A percentile compares a stretch with the other conserved stretches of the same genome.
These are phyloP conservation scores for Chondrus crispus DNA, from an alignment of 23 red algal genomes.

Conservation along the genomic window DNA sequence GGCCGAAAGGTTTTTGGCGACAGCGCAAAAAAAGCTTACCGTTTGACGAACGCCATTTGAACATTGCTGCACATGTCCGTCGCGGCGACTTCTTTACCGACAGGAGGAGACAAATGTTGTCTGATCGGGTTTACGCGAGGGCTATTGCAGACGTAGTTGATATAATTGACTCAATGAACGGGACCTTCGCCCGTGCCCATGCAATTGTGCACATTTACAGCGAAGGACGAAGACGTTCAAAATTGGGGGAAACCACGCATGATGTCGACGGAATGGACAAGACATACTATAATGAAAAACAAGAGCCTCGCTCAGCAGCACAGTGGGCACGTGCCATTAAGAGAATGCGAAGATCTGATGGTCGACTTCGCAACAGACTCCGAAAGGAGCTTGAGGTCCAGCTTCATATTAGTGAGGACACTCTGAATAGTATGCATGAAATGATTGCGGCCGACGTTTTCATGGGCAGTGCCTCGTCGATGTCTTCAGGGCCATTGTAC, in stretches of 20 bases:
- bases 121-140: neutral
- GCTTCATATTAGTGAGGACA: slow-evolving; percentile 4
- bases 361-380: neutral
- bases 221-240: neutral
- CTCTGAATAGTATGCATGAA: slow-evolving; percentile 7
- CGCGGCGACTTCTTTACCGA: slow-evolving; percentile 35
- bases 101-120: neutral
- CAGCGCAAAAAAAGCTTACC: neutral
- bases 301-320: neutral
- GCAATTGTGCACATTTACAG: neutral
- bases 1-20: neutral
- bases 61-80: slow-evolving; percentile 18
- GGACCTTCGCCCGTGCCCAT: neutral
- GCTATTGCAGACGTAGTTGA: neutral
- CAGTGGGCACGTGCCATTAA: neutral
- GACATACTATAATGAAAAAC: neutral
- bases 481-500: neutral
- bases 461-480: neutral
- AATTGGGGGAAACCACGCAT: neutral
- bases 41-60: neutral
- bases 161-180: neutral
- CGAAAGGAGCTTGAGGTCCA: neutral
- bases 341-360: neutral
- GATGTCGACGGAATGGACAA: neutral
- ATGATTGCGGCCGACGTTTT: slow-evolving; percentile 28